Conservation (phyloP, 2,329 filamentous ascomycete species). For the Mariannaea elegans region DNA sequence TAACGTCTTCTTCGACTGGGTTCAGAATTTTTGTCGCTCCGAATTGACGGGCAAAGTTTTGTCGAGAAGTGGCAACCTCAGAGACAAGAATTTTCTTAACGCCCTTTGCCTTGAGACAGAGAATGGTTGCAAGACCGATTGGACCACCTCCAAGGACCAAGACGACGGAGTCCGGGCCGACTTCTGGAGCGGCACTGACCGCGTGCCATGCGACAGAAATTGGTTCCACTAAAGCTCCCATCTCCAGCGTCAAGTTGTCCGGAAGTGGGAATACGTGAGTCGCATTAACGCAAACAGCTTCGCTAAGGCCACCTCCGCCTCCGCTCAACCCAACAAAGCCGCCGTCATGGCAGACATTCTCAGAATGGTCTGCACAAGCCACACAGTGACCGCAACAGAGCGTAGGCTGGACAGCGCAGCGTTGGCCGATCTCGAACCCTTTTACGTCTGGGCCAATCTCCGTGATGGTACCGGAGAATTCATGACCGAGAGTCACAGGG, state of each 20-base stretch:
- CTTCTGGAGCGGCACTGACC: slow-evolving; percentile 54
- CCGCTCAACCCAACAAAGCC: slow-evolving; percentile 46
- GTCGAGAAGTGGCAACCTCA: slow-evolving; percentile 53
- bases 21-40: slow-evolving; percentile 56
- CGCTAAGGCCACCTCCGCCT: slow-evolving; percentile 65
- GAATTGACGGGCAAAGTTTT: slow-evolving; percentile 53
- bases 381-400: slow-evolving; percentile 65
- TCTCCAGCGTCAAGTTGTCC: slow-evolving; percentile 57
- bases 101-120: slow-evolving; percentile 56
- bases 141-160: slow-evolving; percentile 60
- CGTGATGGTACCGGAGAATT: slow-evolving; percentile 68
- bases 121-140: slow-evolving; percentile 58
- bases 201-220: slow-evolving; percentile 57
- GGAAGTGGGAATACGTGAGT: slow-evolving; percentile 60
- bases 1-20: slow-evolving; percentile 55
- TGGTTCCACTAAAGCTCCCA: slow-evolving; percentile 63
- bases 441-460: slow-evolving; percentile 63
- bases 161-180: slow-evolving; percentile 53
- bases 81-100: slow-evolving; percentile 58
- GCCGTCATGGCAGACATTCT: slow-evolving; percentile 65
- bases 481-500: slow-evolving; percentile 71
- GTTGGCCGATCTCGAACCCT: slow-evolving; percentile 61
- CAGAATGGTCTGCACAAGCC: slow-evolving; percentile 60
- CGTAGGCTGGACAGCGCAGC: slow-evolving; percentile 68
- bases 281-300: slow-evolving; percentile 61